Evolutionary conservation across 1,139 yeast species (phyloP).

Genomic region (Protomyces inundatus): DNA sequence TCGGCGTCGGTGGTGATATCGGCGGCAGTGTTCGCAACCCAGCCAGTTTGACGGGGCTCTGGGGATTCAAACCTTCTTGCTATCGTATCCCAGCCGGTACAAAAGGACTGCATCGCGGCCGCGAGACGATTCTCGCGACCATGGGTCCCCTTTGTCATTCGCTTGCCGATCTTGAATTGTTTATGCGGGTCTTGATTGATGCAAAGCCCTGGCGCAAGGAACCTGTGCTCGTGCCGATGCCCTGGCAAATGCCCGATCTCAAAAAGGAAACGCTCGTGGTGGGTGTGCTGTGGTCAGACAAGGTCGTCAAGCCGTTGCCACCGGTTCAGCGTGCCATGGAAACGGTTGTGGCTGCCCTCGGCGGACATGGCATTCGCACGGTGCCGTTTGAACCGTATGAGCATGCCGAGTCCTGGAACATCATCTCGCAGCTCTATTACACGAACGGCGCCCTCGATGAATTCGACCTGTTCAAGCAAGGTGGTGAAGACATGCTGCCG

Average conservation of each 20-base stretch:
- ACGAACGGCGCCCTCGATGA: constrained; percentile 50
- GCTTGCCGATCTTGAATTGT: constrained; percentile 53
- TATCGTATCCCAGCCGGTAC: constrained; percentile 48
- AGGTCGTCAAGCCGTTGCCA: constrained; percentile 46
- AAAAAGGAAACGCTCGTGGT: constrained; percentile 38
- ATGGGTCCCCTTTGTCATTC: constrained; percentile 49
- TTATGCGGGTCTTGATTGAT: constrained; percentile 51
- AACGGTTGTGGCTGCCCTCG: constrained; percentile 38
- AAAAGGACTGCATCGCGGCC: constrained; percentile 48
- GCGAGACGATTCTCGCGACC: constrained; percentile 45
- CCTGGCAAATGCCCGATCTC: constrained; percentile 47
- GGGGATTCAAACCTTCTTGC: constrained; percentile 51
- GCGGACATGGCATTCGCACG: constrained; percentile 38
- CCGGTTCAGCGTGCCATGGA: constrained; percentile 47
- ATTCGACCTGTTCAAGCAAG: constrained; percentile 35
- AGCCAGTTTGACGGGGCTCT: constrained; percentile 50
- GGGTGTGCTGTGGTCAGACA: constrained; percentile 40
- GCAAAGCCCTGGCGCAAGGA: constrained; percentile 55
- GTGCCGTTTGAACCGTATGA: constrained; percentile 46
- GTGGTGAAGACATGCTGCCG: constrained; percentile 48
- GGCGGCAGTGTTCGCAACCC: constrained; percentile 59
- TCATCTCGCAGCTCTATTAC: constrained; percentile 44
- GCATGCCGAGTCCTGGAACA: constrained; percentile 40
- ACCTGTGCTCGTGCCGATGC: constrained; percentile 46
- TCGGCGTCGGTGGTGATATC: constrained; percentile 56